These are phyloP conservation scores for Wickerhamiella infanticola DNA, from an alignment of 1,139 yeast species.

Conservation along the genomic window DNA sequence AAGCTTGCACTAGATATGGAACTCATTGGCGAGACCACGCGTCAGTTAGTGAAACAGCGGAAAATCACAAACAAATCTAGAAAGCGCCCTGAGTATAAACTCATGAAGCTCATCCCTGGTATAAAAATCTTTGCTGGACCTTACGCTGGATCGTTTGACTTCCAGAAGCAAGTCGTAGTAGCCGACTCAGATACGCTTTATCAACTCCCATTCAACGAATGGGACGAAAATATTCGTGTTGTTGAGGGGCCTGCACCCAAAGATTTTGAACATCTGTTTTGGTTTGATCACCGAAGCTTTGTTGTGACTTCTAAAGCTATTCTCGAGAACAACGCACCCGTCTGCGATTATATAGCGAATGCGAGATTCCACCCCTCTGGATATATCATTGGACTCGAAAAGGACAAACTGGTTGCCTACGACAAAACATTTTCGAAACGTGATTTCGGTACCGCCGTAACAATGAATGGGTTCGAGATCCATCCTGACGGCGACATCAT, in stretches of 20 bases:
- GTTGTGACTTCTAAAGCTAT: not conserved
- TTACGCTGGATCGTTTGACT: not conserved
- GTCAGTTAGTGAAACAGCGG: not conserved
- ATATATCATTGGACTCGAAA: constrained; percentile 1
- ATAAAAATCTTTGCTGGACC: not conserved
- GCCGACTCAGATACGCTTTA: not conserved
- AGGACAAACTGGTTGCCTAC: not conserved
- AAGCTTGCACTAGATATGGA: not conserved
- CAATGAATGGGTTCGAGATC: not conserved
- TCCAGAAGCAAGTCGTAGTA: not conserved
- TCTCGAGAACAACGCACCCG: not conserved
- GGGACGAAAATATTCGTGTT: not conserved
- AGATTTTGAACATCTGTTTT: not conserved
- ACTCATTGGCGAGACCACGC: not conserved
- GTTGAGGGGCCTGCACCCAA: not conserved
- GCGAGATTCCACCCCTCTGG: constrained; percentile 6
- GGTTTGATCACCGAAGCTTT: not conserved
- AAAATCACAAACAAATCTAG: constrained; percentile 1
- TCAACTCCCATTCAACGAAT: not conserved
- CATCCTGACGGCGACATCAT: constrained; percentile 3
- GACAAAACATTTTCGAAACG: not conserved
- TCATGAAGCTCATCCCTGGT: not conserved
- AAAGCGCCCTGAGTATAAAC: not conserved
- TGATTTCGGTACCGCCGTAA: not conserved
- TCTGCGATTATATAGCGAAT: not conserved